These are phyloP conservation scores for Cymbopogon flexuosus DNA, from an alignment of 202 grass and related monocot genomes.

Conservation along the genomic window DNA sequence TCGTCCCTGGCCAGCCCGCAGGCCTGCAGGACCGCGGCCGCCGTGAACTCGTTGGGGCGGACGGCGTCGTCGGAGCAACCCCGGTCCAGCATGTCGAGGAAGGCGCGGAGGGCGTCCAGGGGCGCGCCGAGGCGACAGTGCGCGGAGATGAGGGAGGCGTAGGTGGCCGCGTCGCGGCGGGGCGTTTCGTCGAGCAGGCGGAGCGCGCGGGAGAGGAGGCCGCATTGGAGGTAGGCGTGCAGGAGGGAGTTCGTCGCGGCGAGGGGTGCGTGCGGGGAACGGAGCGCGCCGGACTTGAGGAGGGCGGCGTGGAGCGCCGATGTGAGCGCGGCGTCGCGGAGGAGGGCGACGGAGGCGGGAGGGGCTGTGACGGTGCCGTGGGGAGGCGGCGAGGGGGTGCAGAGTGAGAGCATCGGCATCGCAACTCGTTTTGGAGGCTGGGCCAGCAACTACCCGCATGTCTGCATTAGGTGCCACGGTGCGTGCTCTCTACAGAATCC, in stretches of 20 bases:
- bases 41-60: slow-evolving; percentile 69
- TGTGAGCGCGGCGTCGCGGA: slow-evolving; percentile 35
- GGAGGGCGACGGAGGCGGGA: slow-evolving; percentile 23
- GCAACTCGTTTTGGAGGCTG: background rate
- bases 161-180: slow-evolving; percentile 40
- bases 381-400: background rate
- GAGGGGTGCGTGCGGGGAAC: slow-evolving; percentile 18
- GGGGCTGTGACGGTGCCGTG: background rate
- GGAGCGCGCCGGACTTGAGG: slow-evolving; percentile 54
- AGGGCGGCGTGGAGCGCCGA: slow-evolving; percentile 40
- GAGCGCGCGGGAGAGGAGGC: slow-evolving; percentile 42
- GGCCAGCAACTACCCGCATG: background rate
- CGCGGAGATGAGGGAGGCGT: slow-evolving; percentile 47
- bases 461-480: background rate
- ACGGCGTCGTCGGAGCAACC: slow-evolving; percentile 30
- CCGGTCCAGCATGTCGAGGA: slow-evolving; percentile 48
- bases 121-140: slow-evolving; percentile 42
- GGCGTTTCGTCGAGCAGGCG: slow-evolving; percentile 43
- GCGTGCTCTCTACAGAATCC: too few species aligned
- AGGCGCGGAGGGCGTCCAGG: slow-evolving; percentile 33
- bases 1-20: slow-evolving; percentile 42
- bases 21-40: slow-evolving; percentile 39
- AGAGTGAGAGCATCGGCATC: slow-evolving; percentile 32
- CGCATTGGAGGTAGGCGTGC: slow-evolving; percentile 42
- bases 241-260: slow-evolving; percentile 36